Evolutionary conservation across 371 early-diverging fungal genomes (phyloP).

Genomic region (Apophysomyces ossiformis): DNA sequence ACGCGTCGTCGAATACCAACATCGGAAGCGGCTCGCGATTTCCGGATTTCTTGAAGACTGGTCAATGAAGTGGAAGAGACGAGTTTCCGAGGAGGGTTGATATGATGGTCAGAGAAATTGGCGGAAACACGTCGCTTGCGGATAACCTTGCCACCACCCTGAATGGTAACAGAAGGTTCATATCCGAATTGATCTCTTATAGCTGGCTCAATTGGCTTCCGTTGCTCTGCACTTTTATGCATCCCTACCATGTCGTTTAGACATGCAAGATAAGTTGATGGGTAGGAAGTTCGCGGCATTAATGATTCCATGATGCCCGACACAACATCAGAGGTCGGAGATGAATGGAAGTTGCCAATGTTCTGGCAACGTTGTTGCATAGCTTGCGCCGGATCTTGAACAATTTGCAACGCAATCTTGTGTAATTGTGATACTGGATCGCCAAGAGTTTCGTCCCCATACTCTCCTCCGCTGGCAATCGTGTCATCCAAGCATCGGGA

Average conservation of each 20-base stretch:
- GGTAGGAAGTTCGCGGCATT: slow-evolving; percentile 12
- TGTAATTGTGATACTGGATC: slow-evolving; percentile 79
- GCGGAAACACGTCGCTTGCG: slow-evolving; percentile 28
- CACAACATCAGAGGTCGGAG: neutral
- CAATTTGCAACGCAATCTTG: slow-evolving; percentile 79
- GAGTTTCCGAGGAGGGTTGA: slow-evolving; percentile 9
- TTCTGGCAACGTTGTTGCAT: slow-evolving; percentile 3
- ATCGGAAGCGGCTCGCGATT: slow-evolving; percentile 18
- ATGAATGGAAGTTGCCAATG: slow-evolving; percentile 29
- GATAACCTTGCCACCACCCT: slow-evolving; percentile 36
- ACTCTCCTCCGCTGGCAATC: slow-evolving; percentile 21
- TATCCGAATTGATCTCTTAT: neutral
- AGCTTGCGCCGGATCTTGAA: slow-evolving; percentile 24
- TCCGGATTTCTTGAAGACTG: slow-evolving; percentile 24
- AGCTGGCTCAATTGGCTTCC: slow-evolving; percentile 7
- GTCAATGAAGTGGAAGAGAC: slow-evolving; percentile 31
- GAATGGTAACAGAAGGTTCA: slow-evolving; percentile 16
- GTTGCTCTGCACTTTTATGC: slow-evolving; percentile 27
- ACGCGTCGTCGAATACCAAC: slow-evolving; percentile 43
- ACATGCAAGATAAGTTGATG: slow-evolving; percentile 28
- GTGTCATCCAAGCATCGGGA: slow-evolving; percentile 20
- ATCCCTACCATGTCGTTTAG: slow-evolving; percentile 34
- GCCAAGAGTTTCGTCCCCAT: slow-evolving; percentile 27
- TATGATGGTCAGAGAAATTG: neutral
- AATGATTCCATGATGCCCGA: slow-evolving; percentile 19